These are phyloP conservation scores for Magnusiomyces clavatus DNA, from an alignment of 1,139 yeast genomes.

Conservation along the genomic window DNA sequence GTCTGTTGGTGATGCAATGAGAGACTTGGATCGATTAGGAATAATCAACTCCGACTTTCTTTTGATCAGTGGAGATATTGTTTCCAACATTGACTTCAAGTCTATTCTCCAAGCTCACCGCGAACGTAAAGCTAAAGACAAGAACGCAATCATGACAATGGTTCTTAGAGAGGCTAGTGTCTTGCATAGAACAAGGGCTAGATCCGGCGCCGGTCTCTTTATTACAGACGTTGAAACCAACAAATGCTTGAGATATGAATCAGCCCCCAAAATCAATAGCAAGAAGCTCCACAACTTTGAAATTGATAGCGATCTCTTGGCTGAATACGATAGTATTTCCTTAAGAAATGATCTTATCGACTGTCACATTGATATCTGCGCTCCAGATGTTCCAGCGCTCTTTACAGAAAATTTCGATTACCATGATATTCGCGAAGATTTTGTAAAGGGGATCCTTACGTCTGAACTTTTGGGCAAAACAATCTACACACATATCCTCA, in stretches of 20 bases:
- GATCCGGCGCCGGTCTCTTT: constrained; percentile 74
- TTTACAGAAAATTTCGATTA: constrained; percentile 96
- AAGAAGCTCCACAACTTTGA: constrained; percentile 37
- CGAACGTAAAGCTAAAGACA: constrained; percentile 61
- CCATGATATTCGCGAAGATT: constrained; percentile 76
- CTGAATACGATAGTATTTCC: constrained; percentile 67
- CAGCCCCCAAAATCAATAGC: constrained; percentile 24
- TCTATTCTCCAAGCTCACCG: constrained; percentile 69
- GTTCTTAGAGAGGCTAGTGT: constrained; percentile 81
- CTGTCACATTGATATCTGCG: constrained; percentile 91
- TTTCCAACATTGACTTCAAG: constrained; percentile 76
- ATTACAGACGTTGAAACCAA: constrained; percentile 65
- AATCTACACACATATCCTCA: constrained; percentile 74
- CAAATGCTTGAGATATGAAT: constrained; percentile 78
- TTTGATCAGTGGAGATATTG: constrained; percentile 88
- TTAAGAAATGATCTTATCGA: constrained; percentile 89
- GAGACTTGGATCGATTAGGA: constrained; percentile 89
- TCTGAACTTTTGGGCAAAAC: constrained; percentile 88
- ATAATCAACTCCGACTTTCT: constrained; percentile 76
- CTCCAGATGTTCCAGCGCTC: constrained; percentile 90
- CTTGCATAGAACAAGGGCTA: constrained; percentile 65
- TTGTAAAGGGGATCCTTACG: constrained; percentile 82
- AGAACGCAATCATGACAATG: constrained; percentile 91
- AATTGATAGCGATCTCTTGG: constrained; percentile 79
- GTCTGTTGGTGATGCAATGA: constrained; percentile 95